phyloP scores from a whole-genome alignment of 2,329 filamentous ascomycete genomes.

The Colletotrichum sp. region DNA sequence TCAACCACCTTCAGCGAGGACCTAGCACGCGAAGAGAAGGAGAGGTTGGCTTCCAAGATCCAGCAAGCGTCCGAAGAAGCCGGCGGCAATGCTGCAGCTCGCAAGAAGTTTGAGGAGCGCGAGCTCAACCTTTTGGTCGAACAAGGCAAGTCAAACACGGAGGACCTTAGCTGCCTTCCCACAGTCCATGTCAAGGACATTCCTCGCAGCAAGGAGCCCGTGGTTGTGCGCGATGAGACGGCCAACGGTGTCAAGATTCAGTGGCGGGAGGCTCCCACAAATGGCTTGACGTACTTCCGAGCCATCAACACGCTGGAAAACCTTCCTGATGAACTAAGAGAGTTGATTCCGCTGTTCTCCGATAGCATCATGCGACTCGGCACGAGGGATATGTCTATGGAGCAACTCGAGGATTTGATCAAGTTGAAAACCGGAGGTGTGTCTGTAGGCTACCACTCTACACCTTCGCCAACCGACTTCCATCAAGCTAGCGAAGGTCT shows the following conservation, averaged over 20 bases:
- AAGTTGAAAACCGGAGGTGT: constrained; percentile 96
- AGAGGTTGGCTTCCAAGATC: constrained; percentile 78
- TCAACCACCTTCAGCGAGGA: constrained; percentile 77
- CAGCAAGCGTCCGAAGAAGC: constrained; percentile 70
- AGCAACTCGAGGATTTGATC: constrained; percentile 93
- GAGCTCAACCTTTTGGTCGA: constrained; percentile 82
- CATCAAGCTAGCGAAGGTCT: constrained; percentile 79
- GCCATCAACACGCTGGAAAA: constrained; percentile 82
- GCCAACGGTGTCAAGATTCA: constrained; percentile 74
- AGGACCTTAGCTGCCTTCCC: constrained; percentile 87
- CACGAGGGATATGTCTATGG: constrained; percentile 87
- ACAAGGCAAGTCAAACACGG: constrained; percentile 82
- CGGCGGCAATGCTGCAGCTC: constrained; percentile 74
- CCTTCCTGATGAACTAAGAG: constrained; percentile 82
- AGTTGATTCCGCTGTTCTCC: constrained; percentile 87
- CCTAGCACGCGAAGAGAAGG: constrained; percentile 77
- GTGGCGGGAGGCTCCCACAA: constrained; percentile 92
- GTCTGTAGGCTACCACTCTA: constrained; percentile 82
- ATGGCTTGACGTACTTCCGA: constrained; percentile 95
- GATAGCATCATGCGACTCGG: constrained; percentile 93
- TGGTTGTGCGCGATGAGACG: constrained; percentile 66
- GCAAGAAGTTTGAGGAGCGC: constrained; percentile 73
- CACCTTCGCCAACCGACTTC: constrained; percentile 76
- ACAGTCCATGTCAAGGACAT: constrained; percentile 91
- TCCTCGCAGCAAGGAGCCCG: constrained; percentile 72